Base-by-base conservation (phyloP, 129 eudicot species). In the Centella asiatica region DNA sequence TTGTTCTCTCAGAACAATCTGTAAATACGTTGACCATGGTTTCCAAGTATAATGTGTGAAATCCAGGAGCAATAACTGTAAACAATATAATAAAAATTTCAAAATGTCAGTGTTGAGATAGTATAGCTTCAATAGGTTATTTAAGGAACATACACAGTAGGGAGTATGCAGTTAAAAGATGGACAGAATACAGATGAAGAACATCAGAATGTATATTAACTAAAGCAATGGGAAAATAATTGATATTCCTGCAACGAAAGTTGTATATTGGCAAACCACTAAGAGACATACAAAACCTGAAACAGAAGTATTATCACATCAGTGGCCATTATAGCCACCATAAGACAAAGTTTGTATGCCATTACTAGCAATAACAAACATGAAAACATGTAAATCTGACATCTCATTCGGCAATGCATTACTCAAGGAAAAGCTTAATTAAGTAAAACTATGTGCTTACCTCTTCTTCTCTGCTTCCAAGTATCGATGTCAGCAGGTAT, bases 391-490 rank as follows among this genome's bases (percentile, higher is more conserved):
- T 48, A 15, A 9, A 48, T 19, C 20, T 19, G 31, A 23, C 46
- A 31, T 28, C 29, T 34, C 8, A 28, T 25, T 20, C 32, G 20
- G 15, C 34, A 13, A 46, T 57, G 31, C 44, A 69, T 12, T 2
- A 57, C 57, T 44, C 33, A 29, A 71, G 42, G 55, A 25, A 54
- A 20, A 57, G 44, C 57, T 48, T 44, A 33, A 60, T 26, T 26
- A 62, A n/a, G 32, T 40, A 50, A n/a, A 44, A 2, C 47, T 45
- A 66, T 52, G 33, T 27, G 69, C 67, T 67, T 55, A 85, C 99
- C 99, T 85, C 99, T 82, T 88, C 99, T 78, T 71, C 96, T 83
- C 67, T 75, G 92, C 77, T 93, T 93, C 99, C 99, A 88, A 29
- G 99, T 93, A 64, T 83, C 88, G 44, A 87, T 78, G 67, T 93